Base-by-base conservation (phyloP, 2,329 filamentous ascomycete species). In the Westerdykella sp. region DNA sequence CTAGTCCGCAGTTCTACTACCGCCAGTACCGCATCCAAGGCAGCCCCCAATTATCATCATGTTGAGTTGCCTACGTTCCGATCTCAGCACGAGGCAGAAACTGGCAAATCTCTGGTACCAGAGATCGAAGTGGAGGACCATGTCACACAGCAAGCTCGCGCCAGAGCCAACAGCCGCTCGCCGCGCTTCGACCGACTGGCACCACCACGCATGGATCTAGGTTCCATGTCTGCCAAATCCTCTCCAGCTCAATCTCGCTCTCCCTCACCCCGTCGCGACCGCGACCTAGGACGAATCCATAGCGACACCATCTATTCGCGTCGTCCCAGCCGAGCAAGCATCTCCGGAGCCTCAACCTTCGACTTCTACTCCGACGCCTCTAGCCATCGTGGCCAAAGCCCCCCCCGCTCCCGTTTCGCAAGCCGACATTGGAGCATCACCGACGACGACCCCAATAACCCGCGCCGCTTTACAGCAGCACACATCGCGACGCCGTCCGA, bases 351-450 rank as follows among this genome's bases (percentile, higher is more conserved):
- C 14, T 51, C 46, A 9, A 28, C 25, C 25, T 28, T 5, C 25
- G 25, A 28, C 25, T 9, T 28, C 25, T 28, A 32, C n/a, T 40
- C 49, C 5, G 37, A 42, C 15, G 31, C 35, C 18, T 34, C 41
- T 6, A 43, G 23, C 23, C n/a, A 42, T 34, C 42, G 51, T 31
- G 47, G 52, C n/a, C 54, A 53, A 25, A 60, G 53, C 21, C 44
- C 46, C 23, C 67, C 66, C 12, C 66, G 66, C 5, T 63, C 65
- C 4, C 54, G 66, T 2, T 56, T 70, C 9, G 63, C 65, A 12
- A 62, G 67, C 7, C 70, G 76, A 11, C 71, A 78, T 41, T 81
- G 78, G 79, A 81, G 76, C 53, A 79, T 81, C 39, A 75, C 76
- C 16, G 73, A 78, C 46, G 50, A 55, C 11, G 48, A 54, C 16